Evolutionary conservation across 345 rosid species (phyloP), one percentile per base, ranked within the genome.

Genomic region (Populus ilicifolia): DNA sequence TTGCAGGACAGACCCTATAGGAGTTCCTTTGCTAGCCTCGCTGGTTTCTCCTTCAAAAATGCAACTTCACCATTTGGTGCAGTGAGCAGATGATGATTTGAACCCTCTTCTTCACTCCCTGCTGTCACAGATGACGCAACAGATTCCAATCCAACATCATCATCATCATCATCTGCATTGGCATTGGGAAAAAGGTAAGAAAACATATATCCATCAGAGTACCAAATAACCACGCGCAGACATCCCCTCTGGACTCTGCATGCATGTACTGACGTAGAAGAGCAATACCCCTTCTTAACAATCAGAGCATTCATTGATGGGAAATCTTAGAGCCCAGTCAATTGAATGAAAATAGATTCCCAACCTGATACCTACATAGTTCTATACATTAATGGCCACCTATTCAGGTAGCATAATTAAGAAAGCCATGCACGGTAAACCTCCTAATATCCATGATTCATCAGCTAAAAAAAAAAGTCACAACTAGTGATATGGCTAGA

Each of bases 81-180:
- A 41, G 88, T 83, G 75, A 93, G 87, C 80, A 93, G 88, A 84
- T 87, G 93, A 72, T 90, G 93, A 85, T 86, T 85, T 78, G 87
- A 79, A 71, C 83, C 93, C 83, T 87, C 94, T 78, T 83, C 96
- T 78, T 88, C 95, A n/a, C 92, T 90, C 56, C 83, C 91, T n/a
- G 27, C 81, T 56, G 90, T 74, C 36, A 77, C 73, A 46, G 91
- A 90, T 41, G 97, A 90, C 69, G 77, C 85, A 77, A 75, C 77
- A n/a, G 99, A 93, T 65, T 78, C 89, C 62, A 87, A 83, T 63
- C 81, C 84, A 41, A 89, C 83, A 67, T 84, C 99, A 67, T 39
- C 43, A 0, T 39, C 43, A 0, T 88, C 90, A 73, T 86, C 87
- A 81, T 63, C 48, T 5, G 20, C 38, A 69, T 67, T 1, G 41